Evolutionary conservation across 495 filamentous ascomycete species (phyloP).

Genomic region (Penicillium argentinense): DNA sequence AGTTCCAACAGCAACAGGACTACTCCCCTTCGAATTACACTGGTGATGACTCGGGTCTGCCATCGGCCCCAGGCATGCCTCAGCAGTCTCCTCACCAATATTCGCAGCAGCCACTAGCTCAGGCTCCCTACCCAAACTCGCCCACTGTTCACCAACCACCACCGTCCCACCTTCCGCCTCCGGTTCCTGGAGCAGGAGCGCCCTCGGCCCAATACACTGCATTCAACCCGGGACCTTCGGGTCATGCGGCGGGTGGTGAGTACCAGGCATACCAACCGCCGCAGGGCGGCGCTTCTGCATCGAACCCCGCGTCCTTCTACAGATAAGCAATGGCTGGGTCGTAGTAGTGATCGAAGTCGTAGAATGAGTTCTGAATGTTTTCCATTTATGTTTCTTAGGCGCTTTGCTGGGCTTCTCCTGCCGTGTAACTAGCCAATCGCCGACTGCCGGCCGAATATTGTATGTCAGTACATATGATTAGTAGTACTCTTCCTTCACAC

Average conservation of each 20-base stretch:
- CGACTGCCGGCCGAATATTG: neutral
- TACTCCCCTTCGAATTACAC: slow-evolving; percentile 63
- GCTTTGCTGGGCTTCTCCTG: slow-evolving; percentile 11
- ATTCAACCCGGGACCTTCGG: slow-evolving; percentile 30
- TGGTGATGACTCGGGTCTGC: slow-evolving; percentile 50
- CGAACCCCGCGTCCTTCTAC: slow-evolving; percentile 46
- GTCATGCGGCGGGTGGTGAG: slow-evolving; percentile 32
- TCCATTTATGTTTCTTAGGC: neutral
- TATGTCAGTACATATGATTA: slow-evolving; percentile 12
- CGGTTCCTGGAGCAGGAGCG: slow-evolving; percentile 40
- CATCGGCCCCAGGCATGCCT: slow-evolving; percentile 26
- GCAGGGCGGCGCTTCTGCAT: slow-evolving; percentile 28
- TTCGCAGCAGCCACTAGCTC: slow-evolving; percentile 39
- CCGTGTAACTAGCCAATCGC: slow-evolving; percentile 11
- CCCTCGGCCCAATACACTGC: slow-evolving; percentile 46
- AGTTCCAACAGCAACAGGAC: slow-evolving; percentile 42
- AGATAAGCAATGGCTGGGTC: slow-evolving; percentile 21
- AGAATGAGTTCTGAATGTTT: slow-evolving; percentile 1
- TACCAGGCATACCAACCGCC: slow-evolving; percentile 57
- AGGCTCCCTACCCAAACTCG: slow-evolving; percentile 46
- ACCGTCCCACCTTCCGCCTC: slow-evolving; percentile 48
- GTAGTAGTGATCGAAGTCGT: slow-evolving; percentile 1
- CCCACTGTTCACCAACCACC: slow-evolving; percentile 46
- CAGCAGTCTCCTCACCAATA: slow-evolving; percentile 32
- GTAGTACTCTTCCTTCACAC: slow-evolving; percentile 1